Base-by-base conservation (phyloP, 345 rosid genomes). In the Citropsis articulata region DNA sequence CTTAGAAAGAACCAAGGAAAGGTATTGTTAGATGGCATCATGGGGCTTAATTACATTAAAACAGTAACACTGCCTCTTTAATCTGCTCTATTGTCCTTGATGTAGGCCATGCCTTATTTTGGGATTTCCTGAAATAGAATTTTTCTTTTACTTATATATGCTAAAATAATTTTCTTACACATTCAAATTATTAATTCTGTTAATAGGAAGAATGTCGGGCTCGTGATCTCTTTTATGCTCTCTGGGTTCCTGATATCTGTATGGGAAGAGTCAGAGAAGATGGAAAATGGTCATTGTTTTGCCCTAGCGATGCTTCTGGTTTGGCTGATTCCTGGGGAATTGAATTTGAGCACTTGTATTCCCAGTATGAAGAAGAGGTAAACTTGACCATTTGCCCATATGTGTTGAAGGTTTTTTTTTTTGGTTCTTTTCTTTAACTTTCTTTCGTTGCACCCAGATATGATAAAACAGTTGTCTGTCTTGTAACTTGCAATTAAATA, bases 171-270 rank as follows among this genome's bases (percentile, higher is more conserved):
- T 61, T 12, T 61, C 65, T 61, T 61, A 6, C 27, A 12, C 30
- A 27, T 61, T 61, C 33, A 25, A 61, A 61, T 61, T 27, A 25
- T 61, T 61, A 5, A 25, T 25, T 16, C 18, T 19, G 28, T n/a
- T 45, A 24, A 73, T 30, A 94, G 97, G 97, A 94, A 80, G 98
- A 94, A 78, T 85, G 92, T 53, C 90, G 97, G 4, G 94, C 98
- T 71, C 86, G 97, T 57, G 98, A 94, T 84, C 84, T 94, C 75
- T 92, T 94, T 79, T 91, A 78, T 86, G 92, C 93, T 33, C 93
- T 94, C 22, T 94, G 98, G 98, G 88, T 91, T 4, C 98, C 96
- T 56, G 93, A 94, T 89, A 90, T 94, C 14, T 94, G 92, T 73
- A 94, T 94, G 98, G 88, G 92, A 81, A 90, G 97, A 81, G 97